These are phyloP conservation scores for Diaporthe caulivora DNA, from an alignment of 2,329 filamentous ascomycete genomes.

Conservation along the genomic window DNA sequence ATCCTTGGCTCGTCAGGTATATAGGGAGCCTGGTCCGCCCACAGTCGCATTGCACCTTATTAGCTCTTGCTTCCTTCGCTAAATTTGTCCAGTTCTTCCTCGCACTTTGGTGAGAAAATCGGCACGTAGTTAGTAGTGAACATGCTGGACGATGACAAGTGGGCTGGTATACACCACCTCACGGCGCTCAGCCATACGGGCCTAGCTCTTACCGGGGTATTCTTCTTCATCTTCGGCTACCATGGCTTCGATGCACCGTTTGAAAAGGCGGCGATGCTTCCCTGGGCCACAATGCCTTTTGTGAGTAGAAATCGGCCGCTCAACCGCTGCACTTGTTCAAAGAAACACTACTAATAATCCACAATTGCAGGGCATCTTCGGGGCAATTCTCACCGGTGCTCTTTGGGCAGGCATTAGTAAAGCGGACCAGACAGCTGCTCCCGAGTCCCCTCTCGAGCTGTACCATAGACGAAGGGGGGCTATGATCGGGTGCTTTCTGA, in stretches of 20 bases:
- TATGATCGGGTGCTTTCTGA: neutral
- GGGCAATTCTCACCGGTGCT: neutral
- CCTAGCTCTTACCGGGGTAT: neutral
- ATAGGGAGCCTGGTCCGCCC: neutral
- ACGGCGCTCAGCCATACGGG: neutral
- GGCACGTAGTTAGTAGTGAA: neutral
- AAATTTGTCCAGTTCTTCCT: neutral
- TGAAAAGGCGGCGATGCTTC: neutral
- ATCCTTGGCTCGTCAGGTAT: neutral
- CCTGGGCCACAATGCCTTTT: neutral
- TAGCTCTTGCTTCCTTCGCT: neutral
- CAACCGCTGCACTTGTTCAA: no score
- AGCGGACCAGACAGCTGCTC: neutral
- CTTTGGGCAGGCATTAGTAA: neutral
- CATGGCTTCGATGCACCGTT: neutral
- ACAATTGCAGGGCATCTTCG: neutral
- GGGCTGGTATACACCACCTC: neutral
- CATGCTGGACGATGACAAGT: neutral
- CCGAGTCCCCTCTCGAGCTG: neutral
- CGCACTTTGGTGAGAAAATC: neutral
- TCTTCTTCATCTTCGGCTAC: neutral
- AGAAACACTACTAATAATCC: neutral
- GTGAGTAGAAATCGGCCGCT: neutral
- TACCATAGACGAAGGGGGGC: neutral
- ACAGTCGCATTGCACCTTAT: neutral